phyloP scores from a whole-genome alignment of 2,329 filamentous ascomycete genomes.

The Bipolaris zeicola region DNA sequence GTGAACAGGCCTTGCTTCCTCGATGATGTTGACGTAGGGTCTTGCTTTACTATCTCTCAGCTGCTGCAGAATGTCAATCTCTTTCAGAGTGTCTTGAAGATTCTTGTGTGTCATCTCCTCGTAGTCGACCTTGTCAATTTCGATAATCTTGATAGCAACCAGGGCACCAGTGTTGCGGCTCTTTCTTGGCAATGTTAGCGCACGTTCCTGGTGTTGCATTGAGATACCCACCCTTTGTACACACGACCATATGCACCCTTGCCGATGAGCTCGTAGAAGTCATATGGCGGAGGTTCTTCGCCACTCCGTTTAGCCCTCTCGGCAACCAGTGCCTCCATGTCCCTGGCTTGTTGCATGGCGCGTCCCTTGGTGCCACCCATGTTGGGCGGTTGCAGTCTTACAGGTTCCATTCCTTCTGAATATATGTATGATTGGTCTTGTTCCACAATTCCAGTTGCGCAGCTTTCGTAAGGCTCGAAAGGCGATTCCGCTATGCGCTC shows the following conservation, averaged over 20 bases:
- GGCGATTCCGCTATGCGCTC: slow-evolving; percentile 36
- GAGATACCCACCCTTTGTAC: slow-evolving; percentile 63
- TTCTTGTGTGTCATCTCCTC: slow-evolving; percentile 49
- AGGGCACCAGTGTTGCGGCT: slow-evolving; percentile 54
- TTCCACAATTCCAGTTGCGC: neutral
- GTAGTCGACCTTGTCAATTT: slow-evolving; percentile 77
- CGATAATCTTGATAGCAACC: slow-evolving; percentile 81
- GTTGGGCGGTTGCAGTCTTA: slow-evolving; percentile 36
- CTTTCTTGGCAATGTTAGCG: slow-evolving; percentile 40
- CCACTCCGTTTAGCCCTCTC: slow-evolving; percentile 66
- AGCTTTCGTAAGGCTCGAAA: slow-evolving; percentile 11
- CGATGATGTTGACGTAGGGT: slow-evolving; percentile 84
- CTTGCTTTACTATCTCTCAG: slow-evolving; percentile 74
- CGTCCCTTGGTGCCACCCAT: slow-evolving; percentile 58
- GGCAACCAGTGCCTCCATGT: slow-evolving; percentile 69
- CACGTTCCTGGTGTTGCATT: neutral
- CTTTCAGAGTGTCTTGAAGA: slow-evolving; percentile 61
- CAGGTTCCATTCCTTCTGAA: slow-evolving; percentile 36
- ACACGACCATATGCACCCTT: slow-evolving; percentile 77
- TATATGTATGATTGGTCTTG: slow-evolving; percentile 10
- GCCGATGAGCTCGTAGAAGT: slow-evolving; percentile 73
- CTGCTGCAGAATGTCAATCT: slow-evolving; percentile 70
- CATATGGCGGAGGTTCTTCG: slow-evolving; percentile 67
- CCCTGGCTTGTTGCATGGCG: slow-evolving; percentile 70
- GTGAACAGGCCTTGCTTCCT: slow-evolving; percentile 77